These are phyloP conservation scores for Tranzscheliella williamsii DNA, from an alignment of 1,284 basidiomycete genomes.

Conservation along the genomic window DNA sequence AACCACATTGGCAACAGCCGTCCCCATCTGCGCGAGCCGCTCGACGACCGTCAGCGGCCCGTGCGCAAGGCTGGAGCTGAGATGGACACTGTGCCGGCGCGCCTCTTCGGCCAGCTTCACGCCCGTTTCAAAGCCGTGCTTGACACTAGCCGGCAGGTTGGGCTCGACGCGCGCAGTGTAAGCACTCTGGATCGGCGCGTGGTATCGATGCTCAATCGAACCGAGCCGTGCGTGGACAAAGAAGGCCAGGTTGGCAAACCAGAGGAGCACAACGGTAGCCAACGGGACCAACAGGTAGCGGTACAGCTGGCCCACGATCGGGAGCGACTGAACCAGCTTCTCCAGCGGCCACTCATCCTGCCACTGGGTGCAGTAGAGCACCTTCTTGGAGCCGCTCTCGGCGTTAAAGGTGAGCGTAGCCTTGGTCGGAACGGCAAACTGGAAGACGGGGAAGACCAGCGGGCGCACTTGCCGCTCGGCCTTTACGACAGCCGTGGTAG, in stretches of 20 bases:
- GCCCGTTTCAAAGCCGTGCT: slow-evolving; percentile 25
- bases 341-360: slow-evolving; percentile 37
- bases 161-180: slow-evolving; percentile 16
- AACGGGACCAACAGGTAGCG: slow-evolving; percentile 19
- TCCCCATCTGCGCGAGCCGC: slow-evolving; percentile 16
- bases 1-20: slow-evolving; percentile 14
- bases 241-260: slow-evolving; percentile 29
- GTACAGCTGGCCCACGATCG: slow-evolving; percentile 16
- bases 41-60: slow-evolving; percentile 19
- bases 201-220: slow-evolving; percentile 11
- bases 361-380: slow-evolving; percentile 42
- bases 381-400: slow-evolving; percentile 10
- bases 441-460: slow-evolving; percentile 38
- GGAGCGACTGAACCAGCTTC: slow-evolving; percentile 7
- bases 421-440: slow-evolving; percentile 32
- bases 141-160: slow-evolving; percentile 16
- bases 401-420: slow-evolving; percentile 27
- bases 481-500: slow-evolving; percentile 27
- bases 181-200: slow-evolving; percentile 2
- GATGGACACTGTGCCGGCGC: slow-evolving; percentile 4
- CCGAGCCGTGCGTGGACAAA: slow-evolving; percentile 20
- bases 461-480: slow-evolving; percentile 33
- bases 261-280: slow-evolving; percentile 23
- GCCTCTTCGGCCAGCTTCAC: slow-evolving; percentile 16
- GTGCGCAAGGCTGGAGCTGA: slow-evolving; percentile 13